These are phyloP conservation scores for Canavalia ensiformis DNA, from an alignment of 306 rosid species.

Conservation along the genomic window DNA sequence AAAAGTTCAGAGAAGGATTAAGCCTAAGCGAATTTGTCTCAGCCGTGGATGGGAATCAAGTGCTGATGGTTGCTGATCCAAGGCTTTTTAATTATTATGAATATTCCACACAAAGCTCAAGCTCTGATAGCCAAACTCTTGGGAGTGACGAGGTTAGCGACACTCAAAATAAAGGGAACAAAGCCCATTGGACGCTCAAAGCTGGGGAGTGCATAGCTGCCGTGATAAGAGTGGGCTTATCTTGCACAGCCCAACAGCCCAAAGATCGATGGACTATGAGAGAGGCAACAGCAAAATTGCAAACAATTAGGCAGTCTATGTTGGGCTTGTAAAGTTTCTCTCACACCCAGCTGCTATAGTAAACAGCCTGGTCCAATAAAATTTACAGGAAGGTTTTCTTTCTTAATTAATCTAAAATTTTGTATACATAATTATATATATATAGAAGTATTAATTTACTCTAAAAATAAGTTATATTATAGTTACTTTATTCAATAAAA, in stretches of 20 bases:
- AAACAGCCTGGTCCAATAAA: too few species aligned
- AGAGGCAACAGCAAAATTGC: conserved; percentile 46
- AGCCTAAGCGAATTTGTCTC: conserved; percentile 43
- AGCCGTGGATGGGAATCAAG: conserved; percentile 39
- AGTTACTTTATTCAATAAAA: too few species aligned
- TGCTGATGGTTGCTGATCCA: conserved; percentile 38
- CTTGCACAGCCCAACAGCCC: conserved; percentile 44
- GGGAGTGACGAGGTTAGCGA: not conserved
- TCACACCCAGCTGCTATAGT: too few species aligned
- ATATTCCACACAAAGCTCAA: conserved; percentile 13
- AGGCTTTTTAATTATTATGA: conserved; percentile 44
- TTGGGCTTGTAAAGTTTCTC: not conserved
- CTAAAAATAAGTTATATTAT: too few species aligned
- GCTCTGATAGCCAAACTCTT: not conserved
- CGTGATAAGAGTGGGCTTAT: conserved; percentile 47
- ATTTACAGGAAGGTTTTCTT: too few species aligned
- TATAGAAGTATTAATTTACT: too few species aligned
- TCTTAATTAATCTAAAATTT: too few species aligned
- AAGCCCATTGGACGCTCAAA: not conserved
- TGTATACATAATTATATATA: too few species aligned
- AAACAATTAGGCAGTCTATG: conserved; percentile 30
- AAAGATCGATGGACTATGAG: conserved; percentile 53
- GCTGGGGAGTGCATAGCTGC: conserved; percentile 41
- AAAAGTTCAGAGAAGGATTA: conserved; percentile 58
- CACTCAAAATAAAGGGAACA: not conserved